Base-by-base conservation (phyloP, 2,329 filamentous ascomycete genomes). In the Nigrospora osmanthi region DNA sequence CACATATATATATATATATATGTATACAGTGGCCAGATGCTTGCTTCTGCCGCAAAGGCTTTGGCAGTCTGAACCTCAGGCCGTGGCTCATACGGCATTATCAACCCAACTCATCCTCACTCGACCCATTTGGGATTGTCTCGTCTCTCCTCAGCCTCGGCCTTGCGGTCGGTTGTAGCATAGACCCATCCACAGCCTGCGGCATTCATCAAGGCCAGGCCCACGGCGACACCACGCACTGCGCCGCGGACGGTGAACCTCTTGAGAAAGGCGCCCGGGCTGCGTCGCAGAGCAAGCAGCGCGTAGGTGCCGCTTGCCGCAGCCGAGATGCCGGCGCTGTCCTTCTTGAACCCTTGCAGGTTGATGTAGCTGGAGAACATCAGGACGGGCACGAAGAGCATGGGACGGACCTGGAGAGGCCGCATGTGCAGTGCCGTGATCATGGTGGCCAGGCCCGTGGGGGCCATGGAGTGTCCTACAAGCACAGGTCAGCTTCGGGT, bases 361-460 rank as follows among this genome's bases (percentile, higher is more conserved):
- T 78, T 79, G 55, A 79, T 70, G 63, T 81, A 81, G 57, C 70
- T 73, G 44, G 71, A 67, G 62, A 80, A 78, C 45, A 78, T 61
- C 31, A 80, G 70, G 23, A 75, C 66, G 19, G 73, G 72, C 52
- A 73, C 63, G 56, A 76, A 68, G 42, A 68, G 54, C 55, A 80
- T 67, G 33, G 76, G 73, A 4, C 77, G 61, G 12, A 65, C 52
- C 52, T 74, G 72, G 40, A 76, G 58, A 32, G 78, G 78, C 3
- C 75, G 73, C 38, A 66, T 67, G 66, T 81, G 78, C 14, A 80
- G 71, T 33, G 76, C 69, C 11, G 73, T 70, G 47, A 80, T 67
- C 35, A 81, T 69, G 38, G 76, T 78, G 35, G 75, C 76, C 17
- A 81, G 68, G 38, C 73, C 69, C 46, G 75, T 72, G 12, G 76